Base-by-base conservation (phyloP, 306 rosid genomes). In the Ceratonia siliqua region DNA sequence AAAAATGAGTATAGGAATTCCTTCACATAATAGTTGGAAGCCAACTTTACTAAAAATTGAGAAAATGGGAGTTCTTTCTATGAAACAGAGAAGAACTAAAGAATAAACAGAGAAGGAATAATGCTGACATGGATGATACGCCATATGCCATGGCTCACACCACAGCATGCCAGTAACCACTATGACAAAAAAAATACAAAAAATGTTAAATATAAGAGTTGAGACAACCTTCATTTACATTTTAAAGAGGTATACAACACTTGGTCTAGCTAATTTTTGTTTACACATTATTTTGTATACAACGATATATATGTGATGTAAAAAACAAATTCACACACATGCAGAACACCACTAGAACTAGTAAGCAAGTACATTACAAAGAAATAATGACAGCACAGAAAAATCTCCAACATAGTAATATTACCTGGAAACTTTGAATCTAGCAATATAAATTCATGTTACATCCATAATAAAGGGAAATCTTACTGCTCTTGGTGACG, bases 401-500 rank as follows among this genome's bases (percentile, higher is more conserved):
- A 69, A 18, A 41, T 25, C 41, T 53, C 68, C 45, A 72, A 45
- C 62, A 66, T 48, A 41, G 18, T 43, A 50, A 79, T 46, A 50
- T 54, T 55, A 45, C 54, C 75, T 45, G 4, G 2, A 32, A 79
- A 72, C 58, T 14, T 75, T 9, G 45, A 48, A 63, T 28, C 42
- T 33, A 77, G 71, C 42, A 72, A 38, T 49, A 53, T 24, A 73
- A 41, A 22, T 62, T n/a, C 66, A 73, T n/a, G 1, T 68, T 43
- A 36, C 54, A 73, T 13, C 41, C 2, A 28, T 30, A n/a, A 25
- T 11, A 69, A 73, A 74, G 2, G 20, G 15, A 53, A 83, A 62
- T 61, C 96, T 88, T 78, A 94, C 98, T 74, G 82, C 73, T 94
- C 92, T 82, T 89, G 90, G 21, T 83, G 73, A 59, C 87, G 90